phyloP scores from a whole-genome alignment of 805 yeast species.

The Candida maris region DNA sequence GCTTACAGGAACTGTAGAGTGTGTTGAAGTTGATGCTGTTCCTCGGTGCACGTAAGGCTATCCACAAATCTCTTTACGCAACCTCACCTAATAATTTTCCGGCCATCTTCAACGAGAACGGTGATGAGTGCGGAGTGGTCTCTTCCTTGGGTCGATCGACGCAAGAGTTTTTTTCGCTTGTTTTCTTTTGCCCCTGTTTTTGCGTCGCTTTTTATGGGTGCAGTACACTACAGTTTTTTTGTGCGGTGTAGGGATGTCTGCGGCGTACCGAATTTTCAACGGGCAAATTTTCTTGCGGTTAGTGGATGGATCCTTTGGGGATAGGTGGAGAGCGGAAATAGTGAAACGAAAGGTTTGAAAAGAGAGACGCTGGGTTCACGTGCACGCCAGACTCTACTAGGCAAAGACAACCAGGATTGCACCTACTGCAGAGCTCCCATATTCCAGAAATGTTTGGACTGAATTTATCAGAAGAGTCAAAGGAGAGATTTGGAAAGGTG shows the following conservation, averaged over 20 bases:
- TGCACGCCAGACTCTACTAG: too few relatives aligned
- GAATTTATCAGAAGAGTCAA: constrained; percentile 44
- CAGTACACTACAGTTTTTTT: too few relatives aligned
- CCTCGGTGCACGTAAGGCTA: constrained; percentile 3
- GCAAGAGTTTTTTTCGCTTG: background rate
- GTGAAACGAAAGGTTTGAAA: too few relatives aligned
- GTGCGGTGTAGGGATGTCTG: too few relatives aligned
- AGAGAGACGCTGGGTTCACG: too few relatives aligned
- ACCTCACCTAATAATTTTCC: constrained; percentile 1
- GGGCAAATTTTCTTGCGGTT: too few relatives aligned
- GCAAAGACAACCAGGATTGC: too few relatives aligned
- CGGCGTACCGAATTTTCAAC: too few relatives aligned
- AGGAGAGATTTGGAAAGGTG: constrained; percentile 83
- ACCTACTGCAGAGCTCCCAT: background rate
- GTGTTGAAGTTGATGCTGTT: background rate
- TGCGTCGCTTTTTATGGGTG: too few relatives aligned
- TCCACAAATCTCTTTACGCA: constrained; percentile 1
- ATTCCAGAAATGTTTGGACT: constrained; percentile 32
- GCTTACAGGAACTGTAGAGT: background rate
- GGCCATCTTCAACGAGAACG: constrained; percentile 4
- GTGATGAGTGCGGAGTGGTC: constrained; percentile 18
- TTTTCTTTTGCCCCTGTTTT: too few relatives aligned
- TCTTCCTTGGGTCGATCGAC: constrained; percentile 16
- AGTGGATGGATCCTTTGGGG: too few relatives aligned
- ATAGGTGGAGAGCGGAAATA: too few relatives aligned